Evolutionary conservation across 345 rosid genomes (phyloP), one percentile per base, ranked within the genome.

Genomic region (Citrus sinensis): DNA sequence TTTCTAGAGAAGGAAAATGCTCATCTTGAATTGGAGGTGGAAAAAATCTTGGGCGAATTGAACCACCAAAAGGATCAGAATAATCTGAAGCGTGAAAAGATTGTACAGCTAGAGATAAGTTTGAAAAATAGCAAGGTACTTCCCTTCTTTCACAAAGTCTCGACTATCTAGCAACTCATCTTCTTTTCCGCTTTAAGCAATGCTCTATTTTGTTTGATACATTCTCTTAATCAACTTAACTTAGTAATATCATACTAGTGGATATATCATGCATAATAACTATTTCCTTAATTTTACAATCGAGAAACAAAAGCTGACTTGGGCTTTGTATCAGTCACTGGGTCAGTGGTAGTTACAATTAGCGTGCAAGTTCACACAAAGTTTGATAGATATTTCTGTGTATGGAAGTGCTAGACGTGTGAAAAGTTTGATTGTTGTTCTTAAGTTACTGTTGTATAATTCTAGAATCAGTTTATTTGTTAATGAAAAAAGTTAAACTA

Each of bases 1-100:
- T 83, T 91, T 64, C 78, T 95, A 80, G 93, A 87, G 89, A 87
- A 87, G 86, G 96, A 93, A 87, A 93, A 92, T 73, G 34, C 72
- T 79, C 85, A 76, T 77, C 83, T 92, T 80, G 86, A 86, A 71
- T 73, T 80, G 77, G 85, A 88, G 83, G 80, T 87, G 84, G 85
- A 91, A 83, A 86, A 89, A 51, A 62, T 87, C 24, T 66, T 84
- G 67, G 83, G 82, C 62, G 90, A 90, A 72, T 76, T 93, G 84
- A 87, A 90, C 42, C 19, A n/a, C 76, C 89, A 88, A 66, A 91
- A 90, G 80, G 90, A 88, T 76, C 88, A 90, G 16, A 89, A 85
- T 39, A 78, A 77, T 78, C 68, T 87, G 70, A 67, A 91, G 89
- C 78, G 24, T 81, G 88, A 87, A 70, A 87, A 86, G 81, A 81